These are phyloP conservation scores for Skeletonema grethae DNA, from an alignment of 108 stramenopile species.

Conservation along the genomic window DNA sequence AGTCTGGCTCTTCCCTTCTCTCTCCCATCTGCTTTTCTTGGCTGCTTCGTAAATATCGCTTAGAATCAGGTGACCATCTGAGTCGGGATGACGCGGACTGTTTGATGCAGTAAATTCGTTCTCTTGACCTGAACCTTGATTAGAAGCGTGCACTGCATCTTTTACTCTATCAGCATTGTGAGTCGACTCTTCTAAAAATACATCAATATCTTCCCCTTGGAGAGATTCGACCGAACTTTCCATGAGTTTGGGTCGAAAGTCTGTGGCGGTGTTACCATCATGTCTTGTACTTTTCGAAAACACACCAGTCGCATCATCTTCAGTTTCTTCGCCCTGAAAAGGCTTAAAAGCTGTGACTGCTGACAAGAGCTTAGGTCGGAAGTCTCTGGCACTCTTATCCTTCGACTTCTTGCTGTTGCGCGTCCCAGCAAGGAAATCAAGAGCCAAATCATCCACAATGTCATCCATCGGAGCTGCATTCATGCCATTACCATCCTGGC, in stretches of 20 bases:
- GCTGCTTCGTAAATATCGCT: constrained; percentile 1
- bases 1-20: background rate
- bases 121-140: background rate
- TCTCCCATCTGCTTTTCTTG: background rate
- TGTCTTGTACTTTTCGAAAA: background rate
- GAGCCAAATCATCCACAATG: constrained; percentile 10
- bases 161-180: background rate
- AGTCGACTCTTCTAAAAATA: background rate
- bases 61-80: background rate
- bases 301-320: background rate
- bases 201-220: background rate
- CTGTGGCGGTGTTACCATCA: background rate
- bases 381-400: background rate
- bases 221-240: background rate
- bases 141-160: background rate
- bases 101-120: background rate
- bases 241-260: constrained; percentile 3
- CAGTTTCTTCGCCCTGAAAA: background rate
- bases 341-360: background rate
- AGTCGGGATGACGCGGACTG: background rate
- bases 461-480: background rate
- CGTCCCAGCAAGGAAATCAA: constrained; percentile 11
- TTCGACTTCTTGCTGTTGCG: constrained; percentile 8
- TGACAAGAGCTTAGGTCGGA: background rate
- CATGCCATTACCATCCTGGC: constrained; percentile 2